Evolutionary conservation across 768 basidiomycete genomes (phyloP).

Genomic region (Lactarius vividus): DNA sequence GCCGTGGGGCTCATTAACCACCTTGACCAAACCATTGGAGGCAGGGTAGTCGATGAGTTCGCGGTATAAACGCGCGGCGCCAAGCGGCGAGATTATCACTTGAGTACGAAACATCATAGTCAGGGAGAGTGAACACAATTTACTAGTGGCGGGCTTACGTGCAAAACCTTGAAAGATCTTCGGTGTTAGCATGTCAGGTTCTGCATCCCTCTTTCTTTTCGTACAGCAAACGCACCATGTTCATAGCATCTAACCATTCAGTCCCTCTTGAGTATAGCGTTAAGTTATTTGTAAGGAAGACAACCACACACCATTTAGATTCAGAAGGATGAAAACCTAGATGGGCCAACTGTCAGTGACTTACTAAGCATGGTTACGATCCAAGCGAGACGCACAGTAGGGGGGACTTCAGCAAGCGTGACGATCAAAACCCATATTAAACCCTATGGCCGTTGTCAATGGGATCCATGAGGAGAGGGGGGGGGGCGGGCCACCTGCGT

Average conservation of each 20-base stretch:
- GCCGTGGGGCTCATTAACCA: background rate
- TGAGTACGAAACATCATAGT: background rate
- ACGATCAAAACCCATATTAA: conserved; percentile 13
- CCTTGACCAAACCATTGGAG: background rate
- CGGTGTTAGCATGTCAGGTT: background rate
- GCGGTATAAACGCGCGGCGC: conserved; percentile 21
- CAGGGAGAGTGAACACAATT: background rate
- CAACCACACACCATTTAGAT: conserved; percentile 20
- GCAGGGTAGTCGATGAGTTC: conserved; percentile 9
- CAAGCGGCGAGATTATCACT: conserved; percentile 19
- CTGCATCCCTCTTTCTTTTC: background rate
- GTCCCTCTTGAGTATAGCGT: background rate
- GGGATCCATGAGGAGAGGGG: background rate
- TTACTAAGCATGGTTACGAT: background rate
- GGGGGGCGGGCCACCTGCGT: conserved; percentile 6
- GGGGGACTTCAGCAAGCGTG: conserved; percentile 19
- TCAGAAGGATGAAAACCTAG: conserved; percentile 20
- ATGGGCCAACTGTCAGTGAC: background rate
- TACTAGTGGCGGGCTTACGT: conserved; percentile 4
- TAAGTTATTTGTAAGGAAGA: background rate
- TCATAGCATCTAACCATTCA: conserved; percentile 11
- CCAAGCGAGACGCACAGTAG: conserved; percentile 10
- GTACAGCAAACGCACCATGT: conserved; percentile 16
- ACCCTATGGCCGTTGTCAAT: conserved; percentile 9
- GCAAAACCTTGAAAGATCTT: conserved; percentile 19